Conservation (phyloP, 2,329 filamentous ascomycete genomes). For the Epichloe baconii region DNA sequence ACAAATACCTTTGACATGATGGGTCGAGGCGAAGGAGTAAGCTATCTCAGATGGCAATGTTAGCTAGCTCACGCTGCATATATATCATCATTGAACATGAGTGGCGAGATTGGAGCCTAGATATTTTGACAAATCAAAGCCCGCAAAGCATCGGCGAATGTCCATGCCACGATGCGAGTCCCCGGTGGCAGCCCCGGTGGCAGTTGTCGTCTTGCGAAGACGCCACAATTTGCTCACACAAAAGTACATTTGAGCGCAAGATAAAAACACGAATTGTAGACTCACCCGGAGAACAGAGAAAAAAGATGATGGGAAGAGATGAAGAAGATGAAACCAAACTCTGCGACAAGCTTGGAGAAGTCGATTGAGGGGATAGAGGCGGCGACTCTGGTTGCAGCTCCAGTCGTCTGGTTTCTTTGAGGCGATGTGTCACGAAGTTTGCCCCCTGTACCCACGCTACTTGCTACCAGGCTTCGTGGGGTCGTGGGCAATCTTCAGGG, state of each 20-base stretch:
- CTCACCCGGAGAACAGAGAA: background rate
- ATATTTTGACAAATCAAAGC: background rate
- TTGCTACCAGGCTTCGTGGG: background rate
- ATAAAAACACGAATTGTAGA: background rate
- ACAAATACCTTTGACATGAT: slow-evolving; percentile 42
- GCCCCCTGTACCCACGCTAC: background rate
- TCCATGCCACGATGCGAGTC: background rate
- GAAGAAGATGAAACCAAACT: background rate
- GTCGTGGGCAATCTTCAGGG: background rate
- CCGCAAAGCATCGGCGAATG: background rate
- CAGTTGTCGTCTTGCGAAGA: background rate
- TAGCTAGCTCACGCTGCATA: background rate
- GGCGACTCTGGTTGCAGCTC: background rate
- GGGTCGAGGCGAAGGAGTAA: slow-evolving; percentile 12
- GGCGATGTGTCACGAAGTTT: slow-evolving; percentile 22
- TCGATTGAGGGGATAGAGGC: slow-evolving; percentile 2
- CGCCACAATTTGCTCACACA: background rate
- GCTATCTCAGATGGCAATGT: background rate
- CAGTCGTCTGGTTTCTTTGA: slow-evolving; percentile 16
- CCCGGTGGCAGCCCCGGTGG: no score
- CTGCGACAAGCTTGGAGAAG: background rate
- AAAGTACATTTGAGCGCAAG: background rate
- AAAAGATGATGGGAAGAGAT: background rate
- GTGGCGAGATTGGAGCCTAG: no score
- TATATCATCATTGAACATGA: no score